phyloP scores from a whole-genome alignment of 108 stramenopile species.

The Licmophora abbreviata region DNA sequence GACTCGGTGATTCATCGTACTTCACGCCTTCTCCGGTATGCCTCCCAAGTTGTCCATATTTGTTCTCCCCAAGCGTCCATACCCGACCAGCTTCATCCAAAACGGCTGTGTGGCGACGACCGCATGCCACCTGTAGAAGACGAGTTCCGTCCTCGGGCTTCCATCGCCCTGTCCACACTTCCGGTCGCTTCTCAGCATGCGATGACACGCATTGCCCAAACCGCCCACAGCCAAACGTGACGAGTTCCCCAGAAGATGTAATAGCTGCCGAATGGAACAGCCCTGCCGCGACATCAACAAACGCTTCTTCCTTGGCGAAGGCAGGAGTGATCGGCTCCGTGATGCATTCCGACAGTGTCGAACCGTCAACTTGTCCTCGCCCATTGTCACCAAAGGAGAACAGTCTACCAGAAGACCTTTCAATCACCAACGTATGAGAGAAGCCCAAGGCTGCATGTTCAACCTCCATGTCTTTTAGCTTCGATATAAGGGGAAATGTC shows the following conservation, averaged over 20 bases:
- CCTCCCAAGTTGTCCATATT: slow-evolving; percentile 75
- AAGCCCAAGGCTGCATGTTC: slow-evolving; percentile 54
- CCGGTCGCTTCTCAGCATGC: neutral
- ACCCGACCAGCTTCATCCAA: slow-evolving; percentile 62
- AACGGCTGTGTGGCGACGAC: slow-evolving; percentile 59
- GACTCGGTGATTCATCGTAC: too few relatives aligned
- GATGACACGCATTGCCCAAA: slow-evolving; percentile 41
- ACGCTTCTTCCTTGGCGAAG: slow-evolving; percentile 16
- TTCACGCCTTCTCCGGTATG: slow-evolving; percentile 2
- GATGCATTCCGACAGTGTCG: neutral
- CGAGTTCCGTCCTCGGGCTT: slow-evolving; percentile 49
- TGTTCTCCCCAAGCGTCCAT: slow-evolving; percentile 78
- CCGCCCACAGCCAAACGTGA: slow-evolving; percentile 69
- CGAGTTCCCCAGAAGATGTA: slow-evolving; percentile 49
- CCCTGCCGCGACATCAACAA: slow-evolving; percentile 56
- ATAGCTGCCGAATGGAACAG: slow-evolving; percentile 75
- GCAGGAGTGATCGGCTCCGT: slow-evolving; percentile 10
- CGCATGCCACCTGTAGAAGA: slow-evolving; percentile 54
- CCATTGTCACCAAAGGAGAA: slow-evolving; percentile 64
- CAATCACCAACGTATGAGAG: slow-evolving; percentile 66
- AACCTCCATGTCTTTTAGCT: slow-evolving; percentile 47
- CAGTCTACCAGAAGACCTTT: slow-evolving; percentile 44
- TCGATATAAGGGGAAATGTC: slow-evolving; percentile 6
- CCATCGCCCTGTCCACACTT: slow-evolving; percentile 38
- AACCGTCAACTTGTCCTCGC: slow-evolving; percentile 50